Conservation (phyloP, 768 basidiomycete species). For the Suillus sp. region DNA sequence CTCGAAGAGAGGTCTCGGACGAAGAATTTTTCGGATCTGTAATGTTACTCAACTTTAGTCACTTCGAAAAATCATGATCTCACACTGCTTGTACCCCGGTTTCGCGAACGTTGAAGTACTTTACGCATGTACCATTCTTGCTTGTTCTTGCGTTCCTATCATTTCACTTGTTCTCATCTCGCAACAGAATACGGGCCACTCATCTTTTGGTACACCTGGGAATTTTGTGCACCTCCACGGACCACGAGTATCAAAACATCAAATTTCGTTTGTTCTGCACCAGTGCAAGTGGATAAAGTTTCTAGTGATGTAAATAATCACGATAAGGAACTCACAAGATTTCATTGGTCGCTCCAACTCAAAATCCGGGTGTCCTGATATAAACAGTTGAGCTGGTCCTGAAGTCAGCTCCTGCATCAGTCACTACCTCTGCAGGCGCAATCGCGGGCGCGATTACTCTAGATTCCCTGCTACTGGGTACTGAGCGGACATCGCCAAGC, state of each 20-base stretch:
- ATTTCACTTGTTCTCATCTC: neutral
- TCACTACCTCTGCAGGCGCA: neutral
- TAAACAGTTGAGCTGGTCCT: neutral
- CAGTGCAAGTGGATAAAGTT: neutral
- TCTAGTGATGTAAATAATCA: slow-evolving; percentile 1
- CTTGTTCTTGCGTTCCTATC: neutral
- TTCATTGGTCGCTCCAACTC: neutral
- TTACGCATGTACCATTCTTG: neutral
- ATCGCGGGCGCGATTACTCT: neutral
- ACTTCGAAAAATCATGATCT: slow-evolving; percentile 4
- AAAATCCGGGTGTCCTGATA: neutral
- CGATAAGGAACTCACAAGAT: slow-evolving; percentile 6
- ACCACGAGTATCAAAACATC: neutral
- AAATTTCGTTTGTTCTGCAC: too few relatives aligned
- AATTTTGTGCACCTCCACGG: neutral
- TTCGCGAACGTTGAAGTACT: neutral
- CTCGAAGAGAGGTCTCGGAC: neutral
- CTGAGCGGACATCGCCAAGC: neutral
- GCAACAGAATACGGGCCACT: neutral
- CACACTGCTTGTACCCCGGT: slow-evolving; percentile 4
- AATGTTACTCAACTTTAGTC: neutral
- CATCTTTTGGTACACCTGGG: neutral
- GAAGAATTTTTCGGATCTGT: neutral
- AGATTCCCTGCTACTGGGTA: neutral
- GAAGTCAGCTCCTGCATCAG: neutral